Percentiles rank a stretch among this genome's conserved stretches.
These are phyloP conservation scores for Lactarius akahatsu DNA, from an alignment of 768 basidiomycete genomes.

Conservation along the genomic window DNA sequence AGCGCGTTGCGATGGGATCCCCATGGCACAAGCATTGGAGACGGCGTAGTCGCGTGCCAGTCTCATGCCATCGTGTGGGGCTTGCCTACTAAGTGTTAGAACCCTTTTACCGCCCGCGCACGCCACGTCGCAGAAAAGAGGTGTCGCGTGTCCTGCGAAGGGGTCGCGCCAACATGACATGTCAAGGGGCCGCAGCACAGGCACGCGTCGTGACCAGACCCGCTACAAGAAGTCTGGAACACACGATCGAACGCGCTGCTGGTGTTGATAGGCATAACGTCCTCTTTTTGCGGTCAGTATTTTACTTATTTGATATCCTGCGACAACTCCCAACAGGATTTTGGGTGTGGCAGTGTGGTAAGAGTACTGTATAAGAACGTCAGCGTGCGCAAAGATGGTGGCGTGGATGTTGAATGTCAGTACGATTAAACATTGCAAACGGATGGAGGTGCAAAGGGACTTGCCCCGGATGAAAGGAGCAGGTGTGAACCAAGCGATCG, in stretches of 20 bases:
- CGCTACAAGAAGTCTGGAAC: background rate
- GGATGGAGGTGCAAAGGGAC: too few species aligned
- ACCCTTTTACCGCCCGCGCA: background rate
- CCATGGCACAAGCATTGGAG: too few species aligned
- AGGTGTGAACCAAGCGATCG: slow-evolving; percentile 43
- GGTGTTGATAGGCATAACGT: background rate
- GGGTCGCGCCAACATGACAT: background rate
- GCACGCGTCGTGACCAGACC: background rate
- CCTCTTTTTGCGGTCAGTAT: background rate
- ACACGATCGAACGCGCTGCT: background rate
- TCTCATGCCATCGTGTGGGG: background rate
- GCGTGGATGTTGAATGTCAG: slow-evolving; percentile 53
- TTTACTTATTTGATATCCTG: background rate
- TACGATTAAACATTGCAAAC: too few species aligned
- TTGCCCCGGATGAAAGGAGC: background rate
- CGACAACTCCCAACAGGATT: slow-evolving; percentile 43
- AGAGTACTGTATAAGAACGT: slow-evolving; percentile 45
- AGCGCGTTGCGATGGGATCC: background rate
- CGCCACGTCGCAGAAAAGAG: background rate
- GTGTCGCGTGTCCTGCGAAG: background rate
- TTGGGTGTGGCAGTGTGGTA: slow-evolving; percentile 43
- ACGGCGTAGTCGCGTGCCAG: too few species aligned
- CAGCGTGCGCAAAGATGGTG: slow-evolving; percentile 91
- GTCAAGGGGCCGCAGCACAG: background rate
- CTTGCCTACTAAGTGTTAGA: background rate